Percentiles rank a stretch among this genome's conserved stretches.
Conservation (phyloP, 2,329 filamentous ascomycete genomes). For the Pseudogymnoascus sp. region DNA sequence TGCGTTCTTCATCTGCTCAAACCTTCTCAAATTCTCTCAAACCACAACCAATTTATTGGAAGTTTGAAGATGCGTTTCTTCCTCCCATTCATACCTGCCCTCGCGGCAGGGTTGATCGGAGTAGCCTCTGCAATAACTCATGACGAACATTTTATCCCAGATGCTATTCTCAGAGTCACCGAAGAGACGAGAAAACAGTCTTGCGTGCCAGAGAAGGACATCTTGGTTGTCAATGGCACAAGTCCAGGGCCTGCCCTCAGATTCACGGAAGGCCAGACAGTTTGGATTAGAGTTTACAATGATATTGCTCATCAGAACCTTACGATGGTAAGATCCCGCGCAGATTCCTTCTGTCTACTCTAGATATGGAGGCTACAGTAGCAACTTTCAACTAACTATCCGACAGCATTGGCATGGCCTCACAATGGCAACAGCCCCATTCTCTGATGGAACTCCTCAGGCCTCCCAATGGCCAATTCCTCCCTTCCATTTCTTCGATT, state of each 20-base stretch:
- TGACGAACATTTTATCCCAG: slow-evolving; percentile 27
- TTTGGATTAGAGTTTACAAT: slow-evolving; percentile 47
- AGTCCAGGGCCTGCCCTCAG: slow-evolving; percentile 38
- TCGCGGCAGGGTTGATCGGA: background rate
- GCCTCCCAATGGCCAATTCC: slow-evolving; percentile 47
- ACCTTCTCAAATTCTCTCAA: background rate
- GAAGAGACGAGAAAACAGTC: slow-evolving; percentile 27
- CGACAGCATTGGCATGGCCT: slow-evolving; percentile 48
- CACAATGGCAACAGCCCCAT: slow-evolving; percentile 38
- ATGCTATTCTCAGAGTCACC: slow-evolving; percentile 34
- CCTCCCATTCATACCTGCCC: background rate
- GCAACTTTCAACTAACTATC: background rate
- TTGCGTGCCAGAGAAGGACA: slow-evolving; percentile 31
- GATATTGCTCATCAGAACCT: slow-evolving; percentile 39
- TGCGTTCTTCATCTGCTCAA: background rate
- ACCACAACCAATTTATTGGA: background rate
- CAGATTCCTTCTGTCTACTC: background rate
- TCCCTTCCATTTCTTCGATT: slow-evolving; percentile 45
- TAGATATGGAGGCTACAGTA: background rate
- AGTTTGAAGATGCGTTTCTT: background rate
- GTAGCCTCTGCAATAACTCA: slow-evolving; percentile 12
- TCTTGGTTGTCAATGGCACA: slow-evolving; percentile 40
- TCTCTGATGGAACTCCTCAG: slow-evolving; percentile 42
- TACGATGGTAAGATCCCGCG: slow-evolving; percentile 34
- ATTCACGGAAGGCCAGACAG: slow-evolving; percentile 34